Evolutionary conservation across 2,329 filamentous ascomycete genomes (phyloP).

Genomic region (Amauroascus verrucosus): DNA sequence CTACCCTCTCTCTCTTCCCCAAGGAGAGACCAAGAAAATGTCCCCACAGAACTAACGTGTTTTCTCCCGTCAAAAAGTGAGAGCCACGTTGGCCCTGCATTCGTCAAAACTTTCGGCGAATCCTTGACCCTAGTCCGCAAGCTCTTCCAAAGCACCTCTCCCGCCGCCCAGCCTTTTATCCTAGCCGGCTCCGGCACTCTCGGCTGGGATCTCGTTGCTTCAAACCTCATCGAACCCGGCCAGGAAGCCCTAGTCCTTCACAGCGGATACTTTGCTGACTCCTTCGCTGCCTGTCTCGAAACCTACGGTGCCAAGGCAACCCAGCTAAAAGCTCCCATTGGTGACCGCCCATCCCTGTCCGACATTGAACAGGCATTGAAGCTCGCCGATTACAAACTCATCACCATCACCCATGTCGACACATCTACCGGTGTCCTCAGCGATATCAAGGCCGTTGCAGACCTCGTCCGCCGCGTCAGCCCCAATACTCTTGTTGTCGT

Average conservation of each 20-base stretch:
- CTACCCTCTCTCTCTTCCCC: background rate
- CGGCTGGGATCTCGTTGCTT: conserved; percentile 93
- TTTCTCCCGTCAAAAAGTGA: conserved; percentile 48
- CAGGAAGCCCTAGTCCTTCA: conserved; percentile 89
- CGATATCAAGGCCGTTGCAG: conserved; percentile 73
- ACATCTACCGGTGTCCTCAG: conserved; percentile 93
- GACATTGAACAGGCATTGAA: conserved; percentile 82
- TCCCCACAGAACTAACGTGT: background rate
- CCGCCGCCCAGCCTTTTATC: conserved; percentile 78
- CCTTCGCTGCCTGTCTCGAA: conserved; percentile 82
- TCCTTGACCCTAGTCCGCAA: conserved; percentile 77
- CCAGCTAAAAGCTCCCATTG: conserved; percentile 80
- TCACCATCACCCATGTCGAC: conserved; percentile 95
- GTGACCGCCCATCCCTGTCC: conserved; percentile 71
- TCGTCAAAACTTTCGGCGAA: conserved; percentile 85
- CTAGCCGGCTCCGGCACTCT: conserved; percentile 90
- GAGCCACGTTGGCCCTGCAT: conserved; percentile 81
- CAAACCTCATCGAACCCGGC: conserved; percentile 79
- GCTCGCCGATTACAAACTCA: conserved; percentile 83
- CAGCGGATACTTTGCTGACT: conserved; percentile 94
- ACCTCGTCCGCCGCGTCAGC: conserved; percentile 73
- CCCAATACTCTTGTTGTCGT: conserved; percentile 86
- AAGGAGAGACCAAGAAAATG: too few relatives aligned
- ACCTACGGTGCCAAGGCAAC: conserved; percentile 86
- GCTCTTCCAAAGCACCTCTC: conserved; percentile 82